A percentile compares a stretch with the other conserved stretches of the same genome.
These are phyloP conservation scores for Achaetomium macrosporum DNA, from an alignment of 2,329 filamentous ascomycete genomes.

Conservation along the genomic window DNA sequence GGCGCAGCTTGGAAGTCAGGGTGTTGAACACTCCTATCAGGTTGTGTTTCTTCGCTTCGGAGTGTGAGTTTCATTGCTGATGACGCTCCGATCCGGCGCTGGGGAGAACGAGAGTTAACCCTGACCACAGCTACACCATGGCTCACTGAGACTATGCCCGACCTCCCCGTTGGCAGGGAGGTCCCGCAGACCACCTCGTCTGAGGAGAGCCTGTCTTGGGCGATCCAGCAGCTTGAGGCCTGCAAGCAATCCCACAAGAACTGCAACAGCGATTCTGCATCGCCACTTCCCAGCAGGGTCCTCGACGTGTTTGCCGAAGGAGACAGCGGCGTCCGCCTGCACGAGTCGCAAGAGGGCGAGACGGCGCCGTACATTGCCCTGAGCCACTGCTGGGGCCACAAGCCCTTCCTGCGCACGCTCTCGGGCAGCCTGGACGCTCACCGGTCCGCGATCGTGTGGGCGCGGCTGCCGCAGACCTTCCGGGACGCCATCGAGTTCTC, in stretches of 20 bases:
- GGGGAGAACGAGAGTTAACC: background rate
- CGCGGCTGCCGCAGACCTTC: slow-evolving; percentile 14
- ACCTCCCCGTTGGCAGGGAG: slow-evolving; percentile 2
- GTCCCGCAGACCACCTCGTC: slow-evolving; percentile 7
- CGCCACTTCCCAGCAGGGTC: slow-evolving; percentile 11
- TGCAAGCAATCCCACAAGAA: slow-evolving; percentile 8
- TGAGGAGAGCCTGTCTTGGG: slow-evolving; percentile 11
- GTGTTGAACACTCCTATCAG: slow-evolving; percentile 6
- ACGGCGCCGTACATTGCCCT: slow-evolving; percentile 12
- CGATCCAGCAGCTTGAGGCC: slow-evolving; percentile 2
- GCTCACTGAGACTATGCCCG: slow-evolving; percentile 12
- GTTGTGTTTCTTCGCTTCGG: slow-evolving; percentile 12
- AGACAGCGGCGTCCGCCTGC: slow-evolving; percentile 6
- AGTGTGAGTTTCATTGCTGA: background rate
- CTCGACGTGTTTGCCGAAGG: slow-evolving; percentile 3
- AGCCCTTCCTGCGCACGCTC: slow-evolving; percentile 15
- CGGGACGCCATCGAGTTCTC: slow-evolving; percentile 7
- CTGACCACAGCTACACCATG: slow-evolving; percentile 4
- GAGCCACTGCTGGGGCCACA: slow-evolving; percentile 23
- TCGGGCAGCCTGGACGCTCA: slow-evolving; percentile 8
- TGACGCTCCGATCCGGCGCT: background rate
- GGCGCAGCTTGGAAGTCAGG: slow-evolving; percentile 9
- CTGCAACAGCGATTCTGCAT: background rate
- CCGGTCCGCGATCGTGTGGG: slow-evolving; percentile 11
- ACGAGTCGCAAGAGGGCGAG: slow-evolving; percentile 3